Evolutionary conservation across 768 basidiomycete species (phyloP).

Genomic region (Filobasidium wieringae): DNA sequence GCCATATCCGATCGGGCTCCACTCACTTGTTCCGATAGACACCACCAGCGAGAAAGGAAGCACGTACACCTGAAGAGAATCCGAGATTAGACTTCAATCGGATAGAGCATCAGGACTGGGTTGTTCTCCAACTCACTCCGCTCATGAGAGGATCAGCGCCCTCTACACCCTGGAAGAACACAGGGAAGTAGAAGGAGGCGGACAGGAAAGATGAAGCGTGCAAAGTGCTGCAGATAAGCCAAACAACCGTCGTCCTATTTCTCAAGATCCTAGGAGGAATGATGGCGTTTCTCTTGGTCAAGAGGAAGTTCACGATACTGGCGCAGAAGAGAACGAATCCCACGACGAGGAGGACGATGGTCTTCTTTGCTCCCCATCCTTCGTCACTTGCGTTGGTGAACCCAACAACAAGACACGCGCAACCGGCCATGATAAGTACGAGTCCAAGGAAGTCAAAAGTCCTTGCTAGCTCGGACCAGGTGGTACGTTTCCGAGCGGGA

Average conservation of each 20-base stretch:
- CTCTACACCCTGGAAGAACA: constrained; percentile 31
- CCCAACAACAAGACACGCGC: constrained; percentile 37
- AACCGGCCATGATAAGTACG: constrained; percentile 32
- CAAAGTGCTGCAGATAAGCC: constrained; percentile 26
- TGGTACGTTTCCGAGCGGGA: constrained; percentile 26
- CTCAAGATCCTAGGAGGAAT: constrained; percentile 39
- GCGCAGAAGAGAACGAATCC: constrained; percentile 21
- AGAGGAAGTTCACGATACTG: constrained; percentile 23
- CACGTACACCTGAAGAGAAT: constrained; percentile 23
- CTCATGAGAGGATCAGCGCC: constrained; percentile 2
- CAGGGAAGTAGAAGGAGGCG: constrained; percentile 19
- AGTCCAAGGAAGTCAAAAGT: constrained; percentile 42
- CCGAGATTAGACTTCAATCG: constrained; percentile 17
- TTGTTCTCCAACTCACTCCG: neutral
- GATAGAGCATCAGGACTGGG: neutral
- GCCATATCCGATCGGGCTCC: neutral
- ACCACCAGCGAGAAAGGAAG: constrained; percentile 22
- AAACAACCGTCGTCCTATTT: constrained; percentile 31
- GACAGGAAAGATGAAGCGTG: constrained; percentile 17
- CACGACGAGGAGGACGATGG: constrained; percentile 36
- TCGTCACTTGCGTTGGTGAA: constrained; percentile 33
- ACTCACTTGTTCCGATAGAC: constrained; percentile 8
- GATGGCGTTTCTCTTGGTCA: constrained; percentile 39
- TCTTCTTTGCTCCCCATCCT: constrained; percentile 28
- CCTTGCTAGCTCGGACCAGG: constrained; percentile 21